These are phyloP conservation scores for Escovopsis weberi DNA, from an alignment of 2,329 filamentous ascomycete species.

Conservation along the genomic window DNA sequence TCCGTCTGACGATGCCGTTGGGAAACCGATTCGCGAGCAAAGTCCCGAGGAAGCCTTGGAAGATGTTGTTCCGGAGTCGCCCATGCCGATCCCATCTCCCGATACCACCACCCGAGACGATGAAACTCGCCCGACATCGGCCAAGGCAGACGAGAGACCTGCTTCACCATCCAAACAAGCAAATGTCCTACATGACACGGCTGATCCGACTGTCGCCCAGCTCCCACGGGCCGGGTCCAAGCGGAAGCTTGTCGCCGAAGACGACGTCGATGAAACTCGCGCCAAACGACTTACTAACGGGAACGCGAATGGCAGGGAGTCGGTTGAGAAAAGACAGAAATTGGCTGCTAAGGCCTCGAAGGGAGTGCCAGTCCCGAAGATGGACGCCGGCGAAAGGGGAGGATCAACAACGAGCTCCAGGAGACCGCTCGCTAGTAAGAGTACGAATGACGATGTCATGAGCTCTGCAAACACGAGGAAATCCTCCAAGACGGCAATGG, in stretches of 20 bases:
- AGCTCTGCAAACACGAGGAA: constrained; percentile 40
- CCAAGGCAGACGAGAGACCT: not conserved
- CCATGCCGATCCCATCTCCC: constrained; percentile 18
- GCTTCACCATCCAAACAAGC: not conserved
- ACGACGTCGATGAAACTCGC: constrained; percentile 31
- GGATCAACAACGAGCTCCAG: constrained; percentile 20
- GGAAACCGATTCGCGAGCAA: constrained; percentile 1
- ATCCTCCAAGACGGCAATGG: constrained; percentile 19
- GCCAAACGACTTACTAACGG: constrained; percentile 14
- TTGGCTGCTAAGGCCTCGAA: constrained; percentile 29
- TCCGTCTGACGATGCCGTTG: constrained; percentile 23
- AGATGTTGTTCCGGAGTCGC: constrained; percentile 14
- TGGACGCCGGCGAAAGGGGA: constrained; percentile 23
- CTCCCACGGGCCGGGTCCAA: constrained; percentile 36
- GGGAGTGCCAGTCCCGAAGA: constrained; percentile 27
- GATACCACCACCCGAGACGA: constrained; percentile 7
- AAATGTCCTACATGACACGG: not conserved
- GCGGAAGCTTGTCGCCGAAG: constrained; percentile 40
- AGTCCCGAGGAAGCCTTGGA: constrained; percentile 10
- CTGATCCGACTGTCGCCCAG: constrained; percentile 8
- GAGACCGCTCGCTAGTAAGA: constrained; percentile 41
- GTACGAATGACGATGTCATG: constrained; percentile 40
- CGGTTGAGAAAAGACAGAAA: constrained; percentile 19
- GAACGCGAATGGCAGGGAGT: constrained; percentile 11
- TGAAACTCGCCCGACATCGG: constrained; percentile 1